Percentiles rank a stretch among this genome's conserved stretches.
phyloP scores from a whole-genome alignment of 2,329 filamentous ascomycete species.

The Pyrenophora tritici-repentis region DNA sequence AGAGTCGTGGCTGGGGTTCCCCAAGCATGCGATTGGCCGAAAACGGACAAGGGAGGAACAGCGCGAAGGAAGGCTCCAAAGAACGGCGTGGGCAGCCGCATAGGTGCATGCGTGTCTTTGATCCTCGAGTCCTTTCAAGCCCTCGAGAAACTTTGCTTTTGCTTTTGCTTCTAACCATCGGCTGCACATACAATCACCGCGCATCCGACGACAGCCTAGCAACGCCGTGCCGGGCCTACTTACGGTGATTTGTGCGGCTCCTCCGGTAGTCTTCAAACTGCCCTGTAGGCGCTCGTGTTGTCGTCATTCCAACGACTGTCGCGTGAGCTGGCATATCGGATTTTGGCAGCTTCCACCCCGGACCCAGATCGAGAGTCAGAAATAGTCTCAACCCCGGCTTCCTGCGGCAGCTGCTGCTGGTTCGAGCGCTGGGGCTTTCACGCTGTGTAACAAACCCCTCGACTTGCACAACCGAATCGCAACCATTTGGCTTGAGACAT shows the following conservation, averaged over 20 bases:
- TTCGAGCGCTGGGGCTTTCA: slow-evolving; percentile 1
- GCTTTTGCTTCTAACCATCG: neutral
- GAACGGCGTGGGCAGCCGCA: slow-evolving; percentile 8
- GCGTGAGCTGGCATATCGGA: neutral
- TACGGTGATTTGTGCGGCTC: slow-evolving; percentile 1
- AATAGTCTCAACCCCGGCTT: slow-evolving; percentile 2
- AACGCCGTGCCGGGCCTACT: neutral
- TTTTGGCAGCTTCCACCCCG: neutral
- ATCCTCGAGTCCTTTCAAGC: slow-evolving; percentile 12
- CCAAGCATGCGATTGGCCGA: slow-evolving; percentile 11
- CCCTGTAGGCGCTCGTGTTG: neutral
- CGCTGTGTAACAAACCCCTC: slow-evolving; percentile 9
- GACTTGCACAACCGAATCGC: neutral
- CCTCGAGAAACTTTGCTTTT: neutral
- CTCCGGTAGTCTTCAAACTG: slow-evolving; percentile 4
- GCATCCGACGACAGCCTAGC: neutral
- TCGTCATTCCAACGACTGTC: neutral
- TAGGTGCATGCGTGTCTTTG: slow-evolving; percentile 8
- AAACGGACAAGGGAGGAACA: slow-evolving; percentile 12
- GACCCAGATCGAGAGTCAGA: neutral
- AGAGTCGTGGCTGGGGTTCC: slow-evolving; percentile 13
- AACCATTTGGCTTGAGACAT: neutral
- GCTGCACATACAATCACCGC: neutral
- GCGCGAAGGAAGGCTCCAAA: slow-evolving; percentile 13
- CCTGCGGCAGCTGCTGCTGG: slow-evolving; percentile 10